Percentiles rank a stretch among this genome's conserved stretches.
These are phyloP conservation scores for Raddia distichophylla DNA, from an alignment of 176 grass and related monocot species.

Conservation along the genomic window DNA sequence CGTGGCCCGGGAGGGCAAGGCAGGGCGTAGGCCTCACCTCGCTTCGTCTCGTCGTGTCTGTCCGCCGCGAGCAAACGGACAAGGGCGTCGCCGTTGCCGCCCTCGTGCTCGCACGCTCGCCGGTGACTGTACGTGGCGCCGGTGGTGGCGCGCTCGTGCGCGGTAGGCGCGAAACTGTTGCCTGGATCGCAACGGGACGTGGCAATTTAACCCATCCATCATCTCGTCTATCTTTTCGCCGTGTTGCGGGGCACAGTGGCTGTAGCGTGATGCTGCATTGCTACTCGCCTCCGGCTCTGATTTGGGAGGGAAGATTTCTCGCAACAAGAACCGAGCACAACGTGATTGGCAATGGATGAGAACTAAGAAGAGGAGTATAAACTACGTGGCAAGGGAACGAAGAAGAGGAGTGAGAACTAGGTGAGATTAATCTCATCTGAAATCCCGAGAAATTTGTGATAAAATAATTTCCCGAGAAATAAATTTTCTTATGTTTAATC, in stretches of 20 bases:
- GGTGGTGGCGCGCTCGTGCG: background rate
- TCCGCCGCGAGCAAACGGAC: conserved; percentile 4
- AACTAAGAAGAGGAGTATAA: too few relatives aligned
- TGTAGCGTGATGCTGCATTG: background rate
- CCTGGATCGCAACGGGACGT: background rate
- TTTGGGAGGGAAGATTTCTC: too few relatives aligned
- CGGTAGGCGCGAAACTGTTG: background rate
- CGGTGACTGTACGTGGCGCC: background rate
- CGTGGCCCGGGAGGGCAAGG: background rate
- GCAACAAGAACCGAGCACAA: too few relatives aligned
- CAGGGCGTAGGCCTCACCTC: background rate
- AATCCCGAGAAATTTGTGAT: too few relatives aligned
- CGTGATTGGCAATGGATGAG: too few relatives aligned
- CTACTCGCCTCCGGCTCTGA: too few relatives aligned
- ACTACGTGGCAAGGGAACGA: too few relatives aligned
- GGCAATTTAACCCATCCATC: background rate
- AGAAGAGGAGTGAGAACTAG: too few relatives aligned
- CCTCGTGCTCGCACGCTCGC: background rate
- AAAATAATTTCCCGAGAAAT: too few relatives aligned
- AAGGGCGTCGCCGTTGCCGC: background rate
- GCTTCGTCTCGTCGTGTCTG: conserved; percentile 18
- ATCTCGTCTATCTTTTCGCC: background rate
- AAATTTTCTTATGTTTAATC: too few relatives aligned
- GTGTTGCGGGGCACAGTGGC: background rate
- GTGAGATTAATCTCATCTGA: too few relatives aligned